Evolutionary conservation across 192 early-diverging fungal genomes (phyloP), one percentile per base, ranked within the genome.

Genomic region (Cetraspora pellucida): DNA sequence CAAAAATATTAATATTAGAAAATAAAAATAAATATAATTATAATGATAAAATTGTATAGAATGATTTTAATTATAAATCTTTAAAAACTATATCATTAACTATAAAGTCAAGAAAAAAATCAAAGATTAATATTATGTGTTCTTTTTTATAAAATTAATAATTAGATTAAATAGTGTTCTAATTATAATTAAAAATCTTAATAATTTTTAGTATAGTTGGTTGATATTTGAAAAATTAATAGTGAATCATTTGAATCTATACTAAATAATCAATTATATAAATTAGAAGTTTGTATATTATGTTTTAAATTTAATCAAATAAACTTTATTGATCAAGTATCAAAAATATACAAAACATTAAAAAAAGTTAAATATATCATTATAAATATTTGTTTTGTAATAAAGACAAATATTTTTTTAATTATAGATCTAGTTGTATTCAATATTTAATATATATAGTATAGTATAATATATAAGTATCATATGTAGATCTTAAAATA

Each of bases 181-280:
- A 72, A 45, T 10, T 11, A 46, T 19, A 5, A 54, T 11, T 2
- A 57, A 0, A 13, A 31, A 30, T 3, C 13, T 45, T 25, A 57
- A 25, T 0, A 1, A 16, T 52, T 52, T 3, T 57, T 72, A 17
- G 8, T 2, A 45, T 28, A 72, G 13, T 31, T 72, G 21, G 11
- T 72, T 21, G 71, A 28, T 2, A 72, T 30, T 2, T 72, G 71
- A 30, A 19, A 72, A 58, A 72, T 72, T 58, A 27, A 58, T 57
- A 31, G 23, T 19, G 31, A 21, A 21, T 14, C 10, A 21, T 45
- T 55, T 23, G 37, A 46, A 16, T 21, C 2, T 23, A 0, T 5
- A 72, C 43, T 37, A 21, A 1, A 72, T 16, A 58, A 72, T 43
- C 37, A 46, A 57, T 1, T 72, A 44, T 3, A 58, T 72, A 57